Evolutionary conservation across 352 stramenopile species (phyloP).

Genomic region (Globisporangium radiosum): DNA sequence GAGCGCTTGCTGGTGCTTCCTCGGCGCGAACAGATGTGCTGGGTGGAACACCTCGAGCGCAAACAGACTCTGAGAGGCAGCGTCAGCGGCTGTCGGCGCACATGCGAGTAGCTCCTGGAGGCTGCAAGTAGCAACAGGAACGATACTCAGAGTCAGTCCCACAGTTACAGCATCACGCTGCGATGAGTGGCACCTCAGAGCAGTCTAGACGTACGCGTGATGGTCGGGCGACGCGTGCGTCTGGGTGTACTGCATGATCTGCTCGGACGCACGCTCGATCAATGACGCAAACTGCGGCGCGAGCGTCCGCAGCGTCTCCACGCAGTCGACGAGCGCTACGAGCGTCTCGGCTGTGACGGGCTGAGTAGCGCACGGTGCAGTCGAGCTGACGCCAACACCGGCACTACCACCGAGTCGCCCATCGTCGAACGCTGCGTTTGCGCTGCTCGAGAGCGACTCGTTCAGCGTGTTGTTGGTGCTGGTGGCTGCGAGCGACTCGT

Average conservation of each 20-base stretch:
- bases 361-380: no score
- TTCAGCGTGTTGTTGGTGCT: slow-evolving; percentile 8
- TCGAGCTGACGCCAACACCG: no score
- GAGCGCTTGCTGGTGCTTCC: slow-evolving; percentile 10
- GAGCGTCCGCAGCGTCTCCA: slow-evolving; percentile 22
- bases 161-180: no score
- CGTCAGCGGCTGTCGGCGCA: not conserved
- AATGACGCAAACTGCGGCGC: slow-evolving; percentile 17
- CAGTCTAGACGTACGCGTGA: slow-evolving; percentile 6
- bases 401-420: slow-evolving; percentile 26
- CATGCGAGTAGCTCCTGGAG: slow-evolving; percentile 5
- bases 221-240: slow-evolving; percentile 5
- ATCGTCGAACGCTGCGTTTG: slow-evolving; percentile 26
- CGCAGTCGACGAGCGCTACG: slow-evolving; percentile 31
- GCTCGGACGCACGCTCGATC: slow-evolving; percentile 26
- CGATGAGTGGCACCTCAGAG: no score
- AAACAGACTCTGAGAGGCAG: slow-evolving; percentile 10
- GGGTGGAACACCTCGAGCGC: slow-evolving; percentile 36
- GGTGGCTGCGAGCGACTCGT: slow-evolving; percentile 4
- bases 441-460: slow-evolving; percentile 3
- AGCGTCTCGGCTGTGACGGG: slow-evolving; percentile 18
- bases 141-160: not conserved
- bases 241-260: slow-evolving; percentile 1
- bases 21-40: slow-evolving; percentile 23
- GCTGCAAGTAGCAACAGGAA: not conserved